Evolutionary conservation across 2,329 filamentous ascomycete species (phyloP), one percentile per base, ranked within the genome.

Genomic region (Trichoderma citrinoviride): DNA sequence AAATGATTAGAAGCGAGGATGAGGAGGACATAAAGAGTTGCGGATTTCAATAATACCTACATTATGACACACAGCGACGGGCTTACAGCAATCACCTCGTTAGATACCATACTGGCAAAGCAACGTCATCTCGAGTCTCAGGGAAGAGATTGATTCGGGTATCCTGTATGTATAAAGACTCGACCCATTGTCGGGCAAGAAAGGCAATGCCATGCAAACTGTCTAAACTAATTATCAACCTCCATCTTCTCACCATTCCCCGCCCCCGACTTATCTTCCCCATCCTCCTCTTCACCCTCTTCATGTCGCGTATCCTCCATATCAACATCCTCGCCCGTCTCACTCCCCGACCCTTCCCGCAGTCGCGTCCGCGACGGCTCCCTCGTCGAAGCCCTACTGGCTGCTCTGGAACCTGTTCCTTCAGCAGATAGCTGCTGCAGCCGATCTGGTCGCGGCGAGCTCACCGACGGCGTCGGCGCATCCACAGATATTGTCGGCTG

Each of bases 181-280:
- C 62, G 68, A 67, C 70, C 40, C 49, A 29, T 53, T n/a, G 27
- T 63, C 46, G 14, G 15, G 46, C 29, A 43, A 10, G 7, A 41
- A 43, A 62, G 33, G 27, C 40, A 55, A 44, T 47, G 41, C 43
- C 27, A 57, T 52, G 53, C 55, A 21, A 25, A 17, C 21, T 23
- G 27, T n/a, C 33, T 7, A 33, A 47, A 29, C 25, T 74, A 77
- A 55, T 82, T 70, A 79, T 91, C 79, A 54, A 81, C 75, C 64
- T 92, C 90, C 90, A 92, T 92, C 71, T 80, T 84, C 69, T 90
- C 87, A 7, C 77, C 81, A 33, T 72, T 74, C 43, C 74, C 78
- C 47, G 80, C 78, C 27, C 82, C 79, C 23, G 80, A 78, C 67
- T 75, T 57, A 19, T 66, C 58, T 6, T 67, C 69, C 23, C 67